Percentiles rank a stretch among this genome's conserved stretches.
phyloP scores from a whole-genome alignment of 2,329 filamentous ascomycete species.

The Epichloe coenophiala region DNA sequence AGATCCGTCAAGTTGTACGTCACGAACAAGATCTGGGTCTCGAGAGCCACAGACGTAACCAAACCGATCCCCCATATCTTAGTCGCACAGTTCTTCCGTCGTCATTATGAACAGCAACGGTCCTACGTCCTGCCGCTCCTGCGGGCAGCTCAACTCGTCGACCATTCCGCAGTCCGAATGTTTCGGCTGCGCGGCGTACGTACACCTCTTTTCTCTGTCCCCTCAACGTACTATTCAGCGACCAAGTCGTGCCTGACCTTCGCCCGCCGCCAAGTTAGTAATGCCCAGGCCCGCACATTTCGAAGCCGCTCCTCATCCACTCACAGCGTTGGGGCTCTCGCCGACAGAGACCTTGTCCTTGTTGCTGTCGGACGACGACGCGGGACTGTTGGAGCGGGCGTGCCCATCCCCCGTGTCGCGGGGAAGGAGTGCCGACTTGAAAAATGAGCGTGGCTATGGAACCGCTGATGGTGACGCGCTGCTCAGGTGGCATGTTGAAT shows the following conservation, averaged over 20 bases:
- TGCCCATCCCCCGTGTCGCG: not conserved
- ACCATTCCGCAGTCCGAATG: conserved; percentile 9
- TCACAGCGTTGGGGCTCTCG: not conserved
- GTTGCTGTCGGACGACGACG: not conserved
- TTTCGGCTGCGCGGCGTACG: conserved; percentile 10
- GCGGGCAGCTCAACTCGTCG: conserved; percentile 8
- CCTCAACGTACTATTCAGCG: not conserved
- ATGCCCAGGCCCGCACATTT: not conserved
- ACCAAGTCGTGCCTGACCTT: not conserved
- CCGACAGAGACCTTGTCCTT: not conserved
- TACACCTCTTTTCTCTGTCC: not conserved
- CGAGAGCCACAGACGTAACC: no score
- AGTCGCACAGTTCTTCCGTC: not conserved
- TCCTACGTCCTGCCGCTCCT: conserved; percentile 8
- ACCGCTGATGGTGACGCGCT: not conserved
- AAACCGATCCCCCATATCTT: not conserved
- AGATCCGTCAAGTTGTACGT: no score
- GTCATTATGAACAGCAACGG: not conserved
- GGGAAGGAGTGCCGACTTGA: no score
- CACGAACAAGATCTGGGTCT: no score
- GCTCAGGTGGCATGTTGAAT: not conserved
- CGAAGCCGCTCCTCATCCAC: not conserved
- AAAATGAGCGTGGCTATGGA: not conserved
- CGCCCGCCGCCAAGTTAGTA: not conserved
- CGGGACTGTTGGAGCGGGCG: not conserved